These are phyloP conservation scores for Kodamaea laetipori DNA, from an alignment of 805 yeast species.

Conservation along the genomic window DNA sequence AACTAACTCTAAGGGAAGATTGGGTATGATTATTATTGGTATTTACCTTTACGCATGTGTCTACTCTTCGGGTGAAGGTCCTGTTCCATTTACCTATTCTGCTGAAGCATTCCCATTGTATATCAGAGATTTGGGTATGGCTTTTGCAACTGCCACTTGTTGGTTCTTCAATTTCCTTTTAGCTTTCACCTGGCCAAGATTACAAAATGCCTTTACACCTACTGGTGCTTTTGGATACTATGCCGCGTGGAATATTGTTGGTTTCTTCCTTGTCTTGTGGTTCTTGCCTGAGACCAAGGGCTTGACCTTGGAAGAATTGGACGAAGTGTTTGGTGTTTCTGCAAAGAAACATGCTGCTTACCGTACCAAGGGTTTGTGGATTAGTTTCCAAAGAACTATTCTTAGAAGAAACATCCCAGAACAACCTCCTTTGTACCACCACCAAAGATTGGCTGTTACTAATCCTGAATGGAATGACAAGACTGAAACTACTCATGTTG, in stretches of 20 bases:
- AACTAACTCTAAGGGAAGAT: slow-evolving; percentile 47
- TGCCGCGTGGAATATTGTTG: slow-evolving; percentile 80
- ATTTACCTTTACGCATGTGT: slow-evolving; percentile 72
- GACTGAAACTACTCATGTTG: slow-evolving; percentile 55
- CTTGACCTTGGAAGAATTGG: slow-evolving; percentile 74
- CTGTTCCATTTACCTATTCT: slow-evolving; percentile 85
- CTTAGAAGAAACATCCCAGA: slow-evolving; percentile 47
- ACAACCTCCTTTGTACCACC: slow-evolving; percentile 57
- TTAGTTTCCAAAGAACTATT: slow-evolving; percentile 49
- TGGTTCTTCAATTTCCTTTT: slow-evolving; percentile 74
- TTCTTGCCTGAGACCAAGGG: slow-evolving; percentile 73
- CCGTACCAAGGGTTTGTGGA: slow-evolving; percentile 35
- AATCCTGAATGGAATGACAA: slow-evolving; percentile 65
- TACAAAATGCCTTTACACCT: slow-evolving; percentile 64
- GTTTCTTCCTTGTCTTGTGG: slow-evolving; percentile 70
- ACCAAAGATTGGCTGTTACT: slow-evolving; percentile 61
- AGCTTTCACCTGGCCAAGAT: slow-evolving; percentile 79
- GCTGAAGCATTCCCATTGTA: slow-evolving; percentile 84
- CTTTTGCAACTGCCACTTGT: slow-evolving; percentile 72
- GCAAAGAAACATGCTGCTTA: slow-evolving; percentile 52
- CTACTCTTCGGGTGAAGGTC: slow-evolving; percentile 86
- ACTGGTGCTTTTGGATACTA: slow-evolving; percentile 90
- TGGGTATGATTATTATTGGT: slow-evolving; percentile 71
- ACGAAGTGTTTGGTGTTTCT: slow-evolving; percentile 69
- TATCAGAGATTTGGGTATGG: slow-evolving; percentile 79